phyloP scores from a whole-genome alignment of 2,329 filamentous ascomycete genomes.

The Akanthomyces dipterigenus region DNA sequence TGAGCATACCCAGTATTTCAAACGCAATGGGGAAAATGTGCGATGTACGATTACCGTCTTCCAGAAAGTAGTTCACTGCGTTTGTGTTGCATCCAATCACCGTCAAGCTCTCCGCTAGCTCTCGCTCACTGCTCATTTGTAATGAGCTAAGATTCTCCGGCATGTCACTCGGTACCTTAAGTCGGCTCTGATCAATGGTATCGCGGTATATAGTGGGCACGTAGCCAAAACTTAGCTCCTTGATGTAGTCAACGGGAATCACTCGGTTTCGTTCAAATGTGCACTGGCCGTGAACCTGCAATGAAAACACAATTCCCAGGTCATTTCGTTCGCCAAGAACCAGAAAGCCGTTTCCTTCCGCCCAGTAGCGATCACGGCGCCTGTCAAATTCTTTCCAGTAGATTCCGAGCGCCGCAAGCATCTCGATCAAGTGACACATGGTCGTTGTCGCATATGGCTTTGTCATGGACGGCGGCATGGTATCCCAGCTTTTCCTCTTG shows the following conservation, averaged over 20 bases:
- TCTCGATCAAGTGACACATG: constrained; percentile 50
- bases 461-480: constrained; percentile 40
- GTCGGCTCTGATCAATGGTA: constrained; percentile 31
- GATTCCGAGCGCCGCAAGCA: constrained; percentile 46
- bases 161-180: constrained; percentile 33
- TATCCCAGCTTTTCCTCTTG: constrained; percentile 43
- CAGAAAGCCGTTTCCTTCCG: constrained; percentile 49
- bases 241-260: constrained; percentile 46
- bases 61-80: constrained; percentile 38
- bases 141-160: constrained; percentile 36
- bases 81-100: constrained; percentile 48
- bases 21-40: constrained; percentile 52
- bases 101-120: constrained; percentile 46
- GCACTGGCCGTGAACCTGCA: constrained; percentile 43
- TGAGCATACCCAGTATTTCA: constrained; percentile 53
- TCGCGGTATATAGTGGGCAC: constrained; percentile 47
- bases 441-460: constrained; percentile 48
- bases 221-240: constrained; percentile 49
- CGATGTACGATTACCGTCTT: constrained; percentile 31
- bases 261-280: constrained; percentile 43
- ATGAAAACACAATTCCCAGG: constrained; percentile 48
- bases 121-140: constrained; percentile 40
- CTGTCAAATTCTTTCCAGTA: constrained; percentile 55
- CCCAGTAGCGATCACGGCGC: constrained; percentile 43
- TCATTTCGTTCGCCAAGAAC: constrained; percentile 41